Base-by-base conservation (phyloP, 2,329 filamentous ascomycete species). In the Pseudogymnoascus sp. region DNA sequence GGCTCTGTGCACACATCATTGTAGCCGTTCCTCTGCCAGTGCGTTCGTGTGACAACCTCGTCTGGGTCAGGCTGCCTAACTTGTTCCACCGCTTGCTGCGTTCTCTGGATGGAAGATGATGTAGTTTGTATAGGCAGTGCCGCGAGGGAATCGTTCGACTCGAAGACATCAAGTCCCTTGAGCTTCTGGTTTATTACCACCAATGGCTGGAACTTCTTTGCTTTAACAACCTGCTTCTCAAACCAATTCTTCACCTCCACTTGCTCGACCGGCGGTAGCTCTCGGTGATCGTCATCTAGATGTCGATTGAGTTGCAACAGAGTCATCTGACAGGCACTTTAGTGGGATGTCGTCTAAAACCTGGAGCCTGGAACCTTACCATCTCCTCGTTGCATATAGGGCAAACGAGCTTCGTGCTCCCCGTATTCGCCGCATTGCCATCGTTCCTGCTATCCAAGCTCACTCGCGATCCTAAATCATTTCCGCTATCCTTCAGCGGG, bases 341-440 rank as follows among this genome's bases (percentile, higher is more conserved):
- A 36, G 33, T 25, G 14, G 33, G n/a, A n/a, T 39, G 19, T 11
- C 58, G 19, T 11, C 58, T 23, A 23, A 23, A 22, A 58, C 33
- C 12, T 61, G 58, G 35, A 42, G 38, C 64, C 66, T 41, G 22
- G 11, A 39, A 19, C 14, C 78, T 66, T 78, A 94, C 92, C 94
- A 99, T 99, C 75, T 97, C 92, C 77, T 97, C 95, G 69, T 87
- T 92, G 76, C 94, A 99, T 72, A 99, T 99, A n/a, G 94, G 94
- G 74, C 94, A 99, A 62, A 93, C 85, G 64, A 99, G 85, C 74
- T 84, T 84, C 67, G 84, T 84, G 67, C 82, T 84, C 62, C 84
- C 78, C 60, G 84, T 82, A 16, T 75, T 74, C 61, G 77, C 75
- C 52, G 78, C 78, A 69, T 79, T 76, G 41, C 80, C 79, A 65